These are phyloP conservation scores for Capsicum rhomboideum DNA, from an alignment of 257 asterid species.

Conservation along the genomic window DNA sequence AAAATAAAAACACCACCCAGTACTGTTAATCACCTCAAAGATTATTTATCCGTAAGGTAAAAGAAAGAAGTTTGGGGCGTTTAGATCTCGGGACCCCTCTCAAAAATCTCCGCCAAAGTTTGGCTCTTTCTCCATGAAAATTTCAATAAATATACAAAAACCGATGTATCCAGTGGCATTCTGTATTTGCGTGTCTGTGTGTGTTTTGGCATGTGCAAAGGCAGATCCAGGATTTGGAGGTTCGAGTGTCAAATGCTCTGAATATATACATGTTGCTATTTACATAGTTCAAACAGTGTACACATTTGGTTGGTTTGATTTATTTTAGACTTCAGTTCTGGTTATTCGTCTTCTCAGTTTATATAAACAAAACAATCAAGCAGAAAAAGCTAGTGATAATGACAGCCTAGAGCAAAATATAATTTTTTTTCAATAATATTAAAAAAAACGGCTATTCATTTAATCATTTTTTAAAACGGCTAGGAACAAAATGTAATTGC, in stretches of 20 bases:
- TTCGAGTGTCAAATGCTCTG: too few relatives aligned
- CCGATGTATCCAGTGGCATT: neutral
- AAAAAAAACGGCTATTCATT: neutral
- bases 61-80: slow-evolving; percentile 38
- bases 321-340: neutral
- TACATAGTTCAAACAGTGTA: too few relatives aligned
- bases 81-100: slow-evolving; percentile 75
- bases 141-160: neutral
- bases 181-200: neutral
- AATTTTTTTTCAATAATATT: neutral
- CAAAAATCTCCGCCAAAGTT: slow-evolving; percentile 2
- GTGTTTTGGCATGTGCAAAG: too few relatives aligned
- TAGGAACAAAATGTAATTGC: neutral
- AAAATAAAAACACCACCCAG: too few relatives aligned
- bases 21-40: neutral
- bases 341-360: neutral
- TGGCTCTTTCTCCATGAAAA: neutral
- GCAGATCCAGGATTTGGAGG: too few relatives aligned
- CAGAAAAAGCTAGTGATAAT: neutral
- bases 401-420: too few relatives aligned
- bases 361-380: neutral
- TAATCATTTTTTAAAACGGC: neutral
- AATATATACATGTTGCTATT: too few relatives aligned
- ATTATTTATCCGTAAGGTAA: too few relatives aligned
- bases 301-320: neutral